Conservation (phyloP, 2,329 filamentous ascomycete genomes). For the Chaetomiaceae sp. region DNA sequence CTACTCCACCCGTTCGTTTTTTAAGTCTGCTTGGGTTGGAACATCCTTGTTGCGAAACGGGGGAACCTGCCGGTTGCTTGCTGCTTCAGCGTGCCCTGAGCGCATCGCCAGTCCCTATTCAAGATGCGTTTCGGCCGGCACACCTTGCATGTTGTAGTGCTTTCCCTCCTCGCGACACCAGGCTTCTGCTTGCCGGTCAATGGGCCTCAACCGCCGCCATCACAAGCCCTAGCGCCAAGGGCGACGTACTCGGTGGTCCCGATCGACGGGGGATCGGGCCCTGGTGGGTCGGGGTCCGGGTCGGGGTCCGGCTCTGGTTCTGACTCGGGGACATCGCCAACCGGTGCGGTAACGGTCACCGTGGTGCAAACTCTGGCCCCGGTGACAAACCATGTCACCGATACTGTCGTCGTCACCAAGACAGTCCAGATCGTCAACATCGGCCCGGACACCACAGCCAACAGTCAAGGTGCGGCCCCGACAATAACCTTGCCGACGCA, state of each 20-base stretch:
- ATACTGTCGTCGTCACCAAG: conserved; percentile 28
- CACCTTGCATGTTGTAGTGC: conserved; percentile 25
- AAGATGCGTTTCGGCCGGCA: conserved; percentile 29
- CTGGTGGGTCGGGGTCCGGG: conserved; percentile 16
- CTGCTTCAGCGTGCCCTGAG: not conserved
- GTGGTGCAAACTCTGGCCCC: conserved; percentile 26
- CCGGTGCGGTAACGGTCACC: conserved; percentile 18
- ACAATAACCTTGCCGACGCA: not conserved
- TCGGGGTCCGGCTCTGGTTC: conserved; percentile 18
- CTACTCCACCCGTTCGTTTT: conserved; percentile 6
- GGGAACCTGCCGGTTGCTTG: not conserved
- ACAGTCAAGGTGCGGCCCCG: conserved; percentile 2
- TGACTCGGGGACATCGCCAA: not conserved
- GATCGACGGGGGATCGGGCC: conserved; percentile 29
- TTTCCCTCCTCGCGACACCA: conserved; percentile 17
- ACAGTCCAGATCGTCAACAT: conserved; percentile 30
- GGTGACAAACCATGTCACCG: conserved; percentile 29
- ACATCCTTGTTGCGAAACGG: conserved; percentile 4
- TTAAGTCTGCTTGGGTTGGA: not conserved
- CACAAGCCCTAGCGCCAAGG: conserved; percentile 24
- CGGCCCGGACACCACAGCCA: conserved; percentile 9
- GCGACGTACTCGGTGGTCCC: conserved; percentile 35
- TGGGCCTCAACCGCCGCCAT: conserved; percentile 12
- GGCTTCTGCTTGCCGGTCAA: conserved; percentile 28
- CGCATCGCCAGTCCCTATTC: conserved; percentile 1